phyloP scores from a whole-genome alignment of 805 yeast genomes.

The Cyberlindnera galapagoensis region DNA sequence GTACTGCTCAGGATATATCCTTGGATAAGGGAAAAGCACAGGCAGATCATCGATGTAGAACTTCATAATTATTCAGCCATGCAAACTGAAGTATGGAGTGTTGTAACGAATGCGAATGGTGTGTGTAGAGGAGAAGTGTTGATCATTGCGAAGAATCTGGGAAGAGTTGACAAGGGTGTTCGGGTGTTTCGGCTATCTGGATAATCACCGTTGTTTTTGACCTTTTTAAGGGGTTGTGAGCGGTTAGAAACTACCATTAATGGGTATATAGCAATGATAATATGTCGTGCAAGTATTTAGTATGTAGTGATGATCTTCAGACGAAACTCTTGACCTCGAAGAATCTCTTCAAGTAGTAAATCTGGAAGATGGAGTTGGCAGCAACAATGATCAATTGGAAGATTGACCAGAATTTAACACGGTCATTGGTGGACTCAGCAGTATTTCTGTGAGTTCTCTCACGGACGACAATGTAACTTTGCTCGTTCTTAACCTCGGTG shows the following conservation, averaged over 20 bases:
- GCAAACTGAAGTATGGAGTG: not conserved
- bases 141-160: too few relatives aligned
- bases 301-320: too few relatives aligned
- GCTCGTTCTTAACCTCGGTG: slow-evolving; percentile 87
- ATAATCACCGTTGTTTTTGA: too few relatives aligned
- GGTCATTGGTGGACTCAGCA: slow-evolving; percentile 93
- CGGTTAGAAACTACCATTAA: too few relatives aligned
- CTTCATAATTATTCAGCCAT: slow-evolving; percentile 15
- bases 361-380: slow-evolving; percentile 85
- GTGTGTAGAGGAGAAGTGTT: too few relatives aligned
- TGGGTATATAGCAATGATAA: too few relatives aligned
- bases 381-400: slow-evolving; percentile 86
- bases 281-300: too few relatives aligned
- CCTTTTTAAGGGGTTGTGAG: too few relatives aligned
- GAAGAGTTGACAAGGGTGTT: too few relatives aligned
- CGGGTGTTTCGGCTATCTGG: too few relatives aligned
- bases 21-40: slow-evolving; percentile 91
- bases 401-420: slow-evolving; percentile 97
- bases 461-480: slow-evolving; percentile 84
- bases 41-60: slow-evolving; percentile 95
- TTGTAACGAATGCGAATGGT: not conserved
- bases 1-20: slow-evolving; percentile 97
- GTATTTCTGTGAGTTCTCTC: slow-evolving; percentile 98
- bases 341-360: slow-evolving; percentile 87
- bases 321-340: slow-evolving; percentile 92